These are phyloP conservation scores for Kalanchoe fedtschenkoi DNA, from an alignment of 164 flowering plant genomes.

Conservation along the genomic window DNA sequence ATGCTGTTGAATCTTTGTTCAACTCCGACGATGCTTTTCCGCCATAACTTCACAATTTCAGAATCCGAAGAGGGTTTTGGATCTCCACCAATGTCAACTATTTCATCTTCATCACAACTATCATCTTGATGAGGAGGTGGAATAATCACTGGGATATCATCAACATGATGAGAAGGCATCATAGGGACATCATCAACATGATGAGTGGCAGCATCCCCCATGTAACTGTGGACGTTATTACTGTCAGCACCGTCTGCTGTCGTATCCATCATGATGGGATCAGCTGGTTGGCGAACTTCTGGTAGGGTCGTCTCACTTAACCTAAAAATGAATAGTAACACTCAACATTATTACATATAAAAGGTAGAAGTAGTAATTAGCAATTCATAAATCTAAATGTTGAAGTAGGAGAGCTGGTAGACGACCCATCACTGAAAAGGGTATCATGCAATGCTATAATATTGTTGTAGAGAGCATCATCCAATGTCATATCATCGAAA, in stretches of 20 bases:
- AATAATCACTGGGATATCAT: too few relatives aligned
- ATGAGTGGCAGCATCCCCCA: too few relatives aligned
- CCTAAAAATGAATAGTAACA: constrained; percentile 21
- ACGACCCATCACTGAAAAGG: constrained; percentile 33
- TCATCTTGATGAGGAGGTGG: too few relatives aligned
- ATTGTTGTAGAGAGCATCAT: too few relatives aligned
- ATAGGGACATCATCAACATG: too few relatives aligned
- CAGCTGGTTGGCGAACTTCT: constrained; percentile 28
- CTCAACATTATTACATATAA: not conserved
- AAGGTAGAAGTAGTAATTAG: not conserved
- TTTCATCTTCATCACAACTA: too few relatives aligned
- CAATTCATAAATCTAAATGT: not conserved
- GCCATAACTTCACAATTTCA: constrained; percentile 49
- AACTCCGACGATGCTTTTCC: constrained; percentile 61
- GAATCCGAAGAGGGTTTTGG: constrained; percentile 32
- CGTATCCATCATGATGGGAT: constrained; percentile 20
- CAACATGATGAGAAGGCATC: too few relatives aligned
- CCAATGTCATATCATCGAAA: too few relatives aligned
- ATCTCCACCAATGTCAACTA: not conserved
- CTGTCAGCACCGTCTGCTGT: constrained; percentile 11
- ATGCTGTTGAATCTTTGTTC: constrained; percentile 62
- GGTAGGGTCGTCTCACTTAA: constrained; percentile 53
- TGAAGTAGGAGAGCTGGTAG: constrained; percentile 26
- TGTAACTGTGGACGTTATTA: too few relatives aligned
- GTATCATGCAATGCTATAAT: constrained; percentile 37